Evolutionary conservation across 768 basidiomycete species (phyloP).

Genomic region (Mycena filopes): DNA sequence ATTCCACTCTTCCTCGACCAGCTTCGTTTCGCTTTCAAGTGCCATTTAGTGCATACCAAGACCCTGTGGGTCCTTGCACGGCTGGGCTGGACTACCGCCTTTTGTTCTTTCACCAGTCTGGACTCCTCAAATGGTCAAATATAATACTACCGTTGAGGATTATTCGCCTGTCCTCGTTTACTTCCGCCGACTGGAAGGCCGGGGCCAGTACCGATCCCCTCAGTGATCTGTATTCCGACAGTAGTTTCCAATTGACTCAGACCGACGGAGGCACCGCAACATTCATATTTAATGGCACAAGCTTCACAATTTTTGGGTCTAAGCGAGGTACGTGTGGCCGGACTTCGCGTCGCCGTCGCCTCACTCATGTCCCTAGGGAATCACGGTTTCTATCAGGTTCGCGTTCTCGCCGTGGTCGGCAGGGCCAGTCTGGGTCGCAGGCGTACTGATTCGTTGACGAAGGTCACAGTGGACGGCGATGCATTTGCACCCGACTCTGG

Average conservation of each 20-base stretch:
- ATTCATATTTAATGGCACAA: conserved; percentile 52
- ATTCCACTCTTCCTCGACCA: not conserved
- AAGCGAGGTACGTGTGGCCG: conserved; percentile 51
- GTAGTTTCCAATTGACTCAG: conserved; percentile 41
- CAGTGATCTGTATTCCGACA: conserved; percentile 23
- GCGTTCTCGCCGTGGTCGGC: no score
- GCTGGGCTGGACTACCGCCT: conserved; percentile 7
- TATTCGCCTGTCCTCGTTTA: conserved; percentile 44
- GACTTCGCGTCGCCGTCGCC: not conserved
- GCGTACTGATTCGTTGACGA: no score
- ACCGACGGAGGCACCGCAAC: conserved; percentile 39
- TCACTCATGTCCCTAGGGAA: no score
- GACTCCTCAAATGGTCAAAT: conserved; percentile 41
- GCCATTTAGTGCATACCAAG: conserved; percentile 29
- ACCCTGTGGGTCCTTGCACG: conserved; percentile 32
- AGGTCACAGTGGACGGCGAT: conserved; percentile 36
- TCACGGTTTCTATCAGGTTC: no score
- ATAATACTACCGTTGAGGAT: conserved; percentile 48
- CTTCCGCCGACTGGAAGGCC: conserved; percentile 33
- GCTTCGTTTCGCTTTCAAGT: conserved; percentile 22
- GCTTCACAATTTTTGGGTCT: conserved; percentile 52
- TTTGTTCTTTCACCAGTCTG: conserved; percentile 10
- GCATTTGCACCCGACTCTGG: conserved; percentile 27
- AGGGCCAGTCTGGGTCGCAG: no score
- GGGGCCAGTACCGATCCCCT: conserved; percentile 36